Conservation (phyloP, 2,329 filamentous ascomycete species). For the Alternaria gansuensis region DNA sequence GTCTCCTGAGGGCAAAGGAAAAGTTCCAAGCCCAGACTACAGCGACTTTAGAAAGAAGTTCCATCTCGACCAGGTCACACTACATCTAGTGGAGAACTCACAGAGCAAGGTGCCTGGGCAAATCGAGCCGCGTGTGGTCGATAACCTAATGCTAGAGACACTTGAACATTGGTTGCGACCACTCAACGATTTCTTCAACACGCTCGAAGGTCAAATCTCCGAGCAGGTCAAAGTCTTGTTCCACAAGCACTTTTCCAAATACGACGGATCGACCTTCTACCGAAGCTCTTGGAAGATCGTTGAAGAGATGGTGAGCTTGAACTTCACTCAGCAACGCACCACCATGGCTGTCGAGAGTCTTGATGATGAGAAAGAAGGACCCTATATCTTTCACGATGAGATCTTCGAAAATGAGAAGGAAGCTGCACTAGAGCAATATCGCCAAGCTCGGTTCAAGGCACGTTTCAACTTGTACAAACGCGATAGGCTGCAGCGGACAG, state of each 20-base stretch:
- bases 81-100: conserved; percentile 35
- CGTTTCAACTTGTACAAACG: conserved; percentile 45
- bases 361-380: conserved; percentile 46
- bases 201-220: conserved; percentile 25
- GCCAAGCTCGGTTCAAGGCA: conserved; percentile 31
- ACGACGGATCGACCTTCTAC: conserved; percentile 45
- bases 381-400: conserved; percentile 47
- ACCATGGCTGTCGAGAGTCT: conserved; percentile 40
- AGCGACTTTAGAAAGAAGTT: conserved; percentile 26
- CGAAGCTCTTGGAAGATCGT: conserved; percentile 35
- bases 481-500: conserved; percentile 22
- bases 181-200: conserved; percentile 38
- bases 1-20: not conserved
- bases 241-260: conserved; percentile 40
- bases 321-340: conserved; percentile 38
- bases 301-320: conserved; percentile 34
- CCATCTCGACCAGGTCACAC: conserved; percentile 43
- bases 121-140: conserved; percentile 25
- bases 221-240: conserved; percentile 36
- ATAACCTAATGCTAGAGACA: conserved; percentile 21
- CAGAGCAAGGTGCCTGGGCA: conserved; percentile 46
- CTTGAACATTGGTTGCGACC: conserved; percentile 46
- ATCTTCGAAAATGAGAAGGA: conserved; percentile 31
- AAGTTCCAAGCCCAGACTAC: conserved; percentile 6
- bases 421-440: conserved; percentile 31